phyloP scores from a whole-genome alignment of 495 filamentous ascomycete genomes.

The Xylaria palmicola region DNA sequence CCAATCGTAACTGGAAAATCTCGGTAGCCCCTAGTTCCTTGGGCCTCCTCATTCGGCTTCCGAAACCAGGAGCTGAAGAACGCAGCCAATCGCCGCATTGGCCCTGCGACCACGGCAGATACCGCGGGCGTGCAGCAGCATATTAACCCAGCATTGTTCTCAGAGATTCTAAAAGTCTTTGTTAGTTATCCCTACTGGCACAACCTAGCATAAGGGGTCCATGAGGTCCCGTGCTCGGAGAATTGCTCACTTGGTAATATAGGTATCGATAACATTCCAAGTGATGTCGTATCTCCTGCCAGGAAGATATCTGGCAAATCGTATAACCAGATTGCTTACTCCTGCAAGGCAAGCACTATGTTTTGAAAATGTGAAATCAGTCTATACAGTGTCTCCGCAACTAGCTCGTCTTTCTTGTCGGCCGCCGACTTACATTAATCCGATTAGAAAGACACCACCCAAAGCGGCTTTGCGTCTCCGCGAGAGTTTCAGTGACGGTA shows the following conservation, averaged over 20 bases:
- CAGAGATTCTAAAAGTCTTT: neutral
- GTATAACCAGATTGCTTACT: neutral
- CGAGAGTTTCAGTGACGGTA: conserved; percentile 17
- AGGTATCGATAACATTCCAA: neutral
- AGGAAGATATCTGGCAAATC: conserved; percentile 3
- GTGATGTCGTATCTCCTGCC: neutral
- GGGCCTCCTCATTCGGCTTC: neutral
- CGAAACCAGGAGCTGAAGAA: neutral
- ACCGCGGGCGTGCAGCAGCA: conserved; percentile 2
- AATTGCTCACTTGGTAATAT: conserved; percentile 5
- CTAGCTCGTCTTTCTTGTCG: neutral
- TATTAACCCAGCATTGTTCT: conserved; percentile 1
- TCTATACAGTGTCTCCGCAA: neutral
- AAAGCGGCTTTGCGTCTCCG: conserved; percentile 18
- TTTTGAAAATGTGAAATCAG: neutral
- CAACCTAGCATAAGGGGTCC: neutral
- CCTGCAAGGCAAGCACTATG: conserved; percentile 8
- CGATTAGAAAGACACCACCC: conserved; percentile 18
- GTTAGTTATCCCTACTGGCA: neutral
- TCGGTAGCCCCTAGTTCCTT: conserved; percentile 2
- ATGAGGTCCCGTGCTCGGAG: too few relatives aligned
- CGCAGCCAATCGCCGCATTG: conserved; percentile 1
- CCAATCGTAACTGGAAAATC: neutral
- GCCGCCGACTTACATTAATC: conserved; percentile 15
- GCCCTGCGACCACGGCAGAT: neutral